A percentile compares a stretch with the other conserved stretches of the same genome.
These are phyloP conservation scores for Skeletonema tropicum DNA, from an alignment of 108 stramenopile species.

Conservation along the genomic window DNA sequence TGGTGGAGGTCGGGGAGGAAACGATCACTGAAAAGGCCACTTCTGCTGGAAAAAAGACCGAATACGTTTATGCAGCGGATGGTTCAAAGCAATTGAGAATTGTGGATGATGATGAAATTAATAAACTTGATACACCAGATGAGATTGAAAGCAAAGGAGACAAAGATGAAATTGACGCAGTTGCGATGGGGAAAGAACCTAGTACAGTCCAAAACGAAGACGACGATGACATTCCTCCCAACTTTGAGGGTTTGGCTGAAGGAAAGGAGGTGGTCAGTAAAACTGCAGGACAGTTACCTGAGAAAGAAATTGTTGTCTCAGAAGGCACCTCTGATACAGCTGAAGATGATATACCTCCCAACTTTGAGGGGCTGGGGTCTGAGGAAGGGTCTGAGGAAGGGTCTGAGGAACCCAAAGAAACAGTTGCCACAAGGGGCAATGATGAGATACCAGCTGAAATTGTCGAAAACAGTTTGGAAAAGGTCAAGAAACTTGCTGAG, in stretches of 20 bases:
- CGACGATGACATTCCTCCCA: background rate
- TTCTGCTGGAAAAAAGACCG: background rate
- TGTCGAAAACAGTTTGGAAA: background rate
- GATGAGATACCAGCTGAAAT: background rate
- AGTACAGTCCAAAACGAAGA: background rate
- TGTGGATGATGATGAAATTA: conserved; percentile 1
- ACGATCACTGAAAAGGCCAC: background rate
- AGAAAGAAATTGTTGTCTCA: background rate
- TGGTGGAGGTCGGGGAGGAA: background rate
- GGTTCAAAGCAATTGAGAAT: background rate
- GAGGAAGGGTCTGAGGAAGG: background rate
- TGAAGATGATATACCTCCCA: background rate
- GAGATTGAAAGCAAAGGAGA: background rate
- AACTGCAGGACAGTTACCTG: background rate
- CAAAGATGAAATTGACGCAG: background rate
- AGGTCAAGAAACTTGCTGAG: conserved; percentile 1
- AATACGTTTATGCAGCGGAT: background rate
- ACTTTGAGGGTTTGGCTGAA: background rate
- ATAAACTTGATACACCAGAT: background rate
- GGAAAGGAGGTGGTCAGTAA: background rate
- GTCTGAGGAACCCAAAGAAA: background rate
- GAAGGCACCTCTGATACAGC: background rate
- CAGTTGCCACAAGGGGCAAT: background rate
- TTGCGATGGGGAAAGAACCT: background rate
- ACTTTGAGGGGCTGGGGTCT: background rate